Evolutionary conservation across 1,284 basidiomycete genomes (phyloP).

Genomic region (Sanghuangporus weigelae): DNA sequence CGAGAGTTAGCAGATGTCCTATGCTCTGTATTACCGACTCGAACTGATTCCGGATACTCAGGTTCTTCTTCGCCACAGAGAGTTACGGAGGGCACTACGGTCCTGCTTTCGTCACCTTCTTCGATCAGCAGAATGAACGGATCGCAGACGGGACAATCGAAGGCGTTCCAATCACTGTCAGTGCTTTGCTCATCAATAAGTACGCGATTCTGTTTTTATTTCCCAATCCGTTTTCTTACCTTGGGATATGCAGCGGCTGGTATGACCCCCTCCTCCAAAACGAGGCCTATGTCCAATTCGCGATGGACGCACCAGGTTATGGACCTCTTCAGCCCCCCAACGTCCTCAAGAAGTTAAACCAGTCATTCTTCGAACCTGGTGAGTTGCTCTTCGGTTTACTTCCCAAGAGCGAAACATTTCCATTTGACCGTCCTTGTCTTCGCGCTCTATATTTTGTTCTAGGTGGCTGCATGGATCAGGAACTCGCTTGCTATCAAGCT

Average conservation of each 20-base stretch:
- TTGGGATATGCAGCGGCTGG: constrained; percentile 45
- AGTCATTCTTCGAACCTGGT: constrained; percentile 37
- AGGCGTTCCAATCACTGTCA: constrained; percentile 35
- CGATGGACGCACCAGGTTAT: constrained; percentile 57
- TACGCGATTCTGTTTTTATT: constrained; percentile 17
- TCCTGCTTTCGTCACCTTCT: constrained; percentile 58
- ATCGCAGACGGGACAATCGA: constrained; percentile 39
- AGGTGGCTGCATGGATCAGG: constrained; percentile 48
- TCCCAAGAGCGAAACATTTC: no score
- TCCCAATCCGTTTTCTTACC: background rate
- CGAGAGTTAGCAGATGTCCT: constrained; percentile 39
- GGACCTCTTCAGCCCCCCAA: constrained; percentile 48
- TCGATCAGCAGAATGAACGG: constrained; percentile 57
- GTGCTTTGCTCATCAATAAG: constrained; percentile 39
- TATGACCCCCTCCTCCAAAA: constrained; percentile 61
- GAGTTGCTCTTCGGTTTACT: no score
- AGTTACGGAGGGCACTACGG: constrained; percentile 70
- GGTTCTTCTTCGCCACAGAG: constrained; percentile 61
- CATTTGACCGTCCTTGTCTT: no score
- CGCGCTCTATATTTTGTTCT: no score
- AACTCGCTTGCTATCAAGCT: constrained; percentile 49
- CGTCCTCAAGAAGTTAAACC: constrained; percentile 42
- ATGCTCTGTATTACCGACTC: background rate
- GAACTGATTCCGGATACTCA: constrained; percentile 22
- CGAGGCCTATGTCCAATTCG: constrained; percentile 55